Evolutionary conservation across 495 filamentous ascomycete genomes (phyloP).

Genomic region (Penicillium malachiteum): DNA sequence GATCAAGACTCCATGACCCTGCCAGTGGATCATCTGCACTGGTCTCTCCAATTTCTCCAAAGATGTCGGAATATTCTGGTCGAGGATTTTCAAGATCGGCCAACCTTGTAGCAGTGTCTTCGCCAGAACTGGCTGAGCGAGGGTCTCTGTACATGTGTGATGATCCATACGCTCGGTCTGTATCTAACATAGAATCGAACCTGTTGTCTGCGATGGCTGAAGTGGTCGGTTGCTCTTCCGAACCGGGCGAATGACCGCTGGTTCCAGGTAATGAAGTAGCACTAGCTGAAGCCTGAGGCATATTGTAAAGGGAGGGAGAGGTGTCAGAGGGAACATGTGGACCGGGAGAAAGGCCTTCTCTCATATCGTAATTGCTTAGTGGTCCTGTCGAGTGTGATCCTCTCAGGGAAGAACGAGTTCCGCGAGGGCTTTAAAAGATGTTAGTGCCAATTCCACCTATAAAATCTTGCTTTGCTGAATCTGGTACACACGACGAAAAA

Average conservation of each 20-base stretch:
- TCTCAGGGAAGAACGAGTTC: constrained; percentile 34
- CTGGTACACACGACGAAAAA: not conserved
- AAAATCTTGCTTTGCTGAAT: not conserved
- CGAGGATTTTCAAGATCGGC: constrained; percentile 13
- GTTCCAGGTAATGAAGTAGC: constrained; percentile 37
- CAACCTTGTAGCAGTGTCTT: constrained; percentile 15
- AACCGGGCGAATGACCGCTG: constrained; percentile 36
- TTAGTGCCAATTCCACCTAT: constrained; percentile 8
- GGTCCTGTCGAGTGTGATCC: constrained; percentile 22
- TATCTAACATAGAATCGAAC: constrained; percentile 27
- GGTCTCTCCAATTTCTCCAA: constrained; percentile 33
- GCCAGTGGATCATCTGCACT: constrained; percentile 46
- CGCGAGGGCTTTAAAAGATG: constrained; percentile 33
- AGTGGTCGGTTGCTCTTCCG: constrained; percentile 32
- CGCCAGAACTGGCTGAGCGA: constrained; percentile 13
- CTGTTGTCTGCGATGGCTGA: constrained; percentile 29
- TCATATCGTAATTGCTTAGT: constrained; percentile 22
- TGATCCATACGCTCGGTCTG: constrained; percentile 26
- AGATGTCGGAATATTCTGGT: constrained; percentile 34
- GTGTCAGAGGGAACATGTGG: constrained; percentile 28
- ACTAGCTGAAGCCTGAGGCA: constrained; percentile 36
- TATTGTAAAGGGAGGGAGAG: constrained; percentile 34
- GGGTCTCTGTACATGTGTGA: constrained; percentile 18
- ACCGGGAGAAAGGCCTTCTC: constrained; percentile 20
- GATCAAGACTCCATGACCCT: constrained; percentile 62